Conservation (phyloP, 768 basidiomycete species). For the Boletus rufocinnamomeus region DNA sequence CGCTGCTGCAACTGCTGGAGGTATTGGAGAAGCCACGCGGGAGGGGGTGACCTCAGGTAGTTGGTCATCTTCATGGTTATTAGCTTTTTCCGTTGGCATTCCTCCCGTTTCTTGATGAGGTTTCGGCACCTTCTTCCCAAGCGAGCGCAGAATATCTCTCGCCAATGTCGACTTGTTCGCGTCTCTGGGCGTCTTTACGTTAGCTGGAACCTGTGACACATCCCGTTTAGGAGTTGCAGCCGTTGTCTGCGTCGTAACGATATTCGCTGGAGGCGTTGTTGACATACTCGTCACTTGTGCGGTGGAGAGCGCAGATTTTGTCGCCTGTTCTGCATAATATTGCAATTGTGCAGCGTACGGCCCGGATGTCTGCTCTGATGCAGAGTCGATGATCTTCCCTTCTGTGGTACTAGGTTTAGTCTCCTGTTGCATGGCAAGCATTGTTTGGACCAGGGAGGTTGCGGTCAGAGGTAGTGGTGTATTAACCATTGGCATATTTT, state of each 20-base stretch:
- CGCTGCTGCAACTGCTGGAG: background rate
- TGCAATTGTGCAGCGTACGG: conserved; percentile 19
- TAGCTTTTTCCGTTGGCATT: background rate
- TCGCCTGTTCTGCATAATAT: conserved; percentile 26
- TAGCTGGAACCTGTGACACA: background rate
- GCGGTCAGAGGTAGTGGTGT: background rate
- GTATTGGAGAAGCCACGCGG: background rate
- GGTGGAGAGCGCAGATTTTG: conserved; percentile 6
- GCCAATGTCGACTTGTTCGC: conserved; percentile 56
- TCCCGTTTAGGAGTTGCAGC: conserved; percentile 13
- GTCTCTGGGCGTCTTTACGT: conserved; percentile 36
- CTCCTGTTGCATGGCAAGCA: background rate
- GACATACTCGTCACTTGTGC: conserved; percentile 4
- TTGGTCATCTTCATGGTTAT: background rate
- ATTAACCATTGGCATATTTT: background rate
- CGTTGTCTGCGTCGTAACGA: background rate
- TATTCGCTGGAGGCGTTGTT: background rate
- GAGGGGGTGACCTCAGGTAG: background rate
- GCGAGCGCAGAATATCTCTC: conserved; percentile 54
- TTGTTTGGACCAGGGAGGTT: background rate
- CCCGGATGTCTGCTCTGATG: background rate
- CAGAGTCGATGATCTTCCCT: background rate
- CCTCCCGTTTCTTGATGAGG: conserved; percentile 9
- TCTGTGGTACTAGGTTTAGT: background rate
- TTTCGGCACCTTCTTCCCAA: conserved; percentile 35